A percentile compares a stretch with the other conserved stretches of the same genome.
Conservation (phyloP, 192 early-diverging fungal species). For the Globomyces pollinis-pini region DNA sequence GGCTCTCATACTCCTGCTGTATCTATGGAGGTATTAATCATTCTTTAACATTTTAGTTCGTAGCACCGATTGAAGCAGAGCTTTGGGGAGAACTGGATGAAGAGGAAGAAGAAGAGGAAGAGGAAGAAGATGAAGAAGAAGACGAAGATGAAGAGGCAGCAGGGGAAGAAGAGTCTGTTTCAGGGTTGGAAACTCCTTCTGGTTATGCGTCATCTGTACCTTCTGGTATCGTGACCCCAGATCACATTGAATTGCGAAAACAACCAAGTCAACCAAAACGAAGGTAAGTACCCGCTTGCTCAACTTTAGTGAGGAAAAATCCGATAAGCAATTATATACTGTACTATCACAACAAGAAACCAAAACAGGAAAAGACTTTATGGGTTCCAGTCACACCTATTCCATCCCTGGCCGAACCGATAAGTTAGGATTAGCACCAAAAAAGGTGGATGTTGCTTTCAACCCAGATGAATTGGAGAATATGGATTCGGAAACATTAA, state of each 20-base stretch:
- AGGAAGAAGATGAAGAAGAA: conserved; percentile 47
- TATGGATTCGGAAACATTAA: conserved; percentile 66
- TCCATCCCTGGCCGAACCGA: conserved; percentile 41
- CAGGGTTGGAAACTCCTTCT: conserved; percentile 77
- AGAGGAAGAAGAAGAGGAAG: conserved; percentile 57
- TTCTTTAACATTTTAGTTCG: conserved; percentile 33
- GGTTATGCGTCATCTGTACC: conserved; percentile 57
- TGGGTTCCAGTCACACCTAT: conserved; percentile 92
- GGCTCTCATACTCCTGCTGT: conserved; percentile 47
- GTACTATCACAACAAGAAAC: conserved; percentile 71
- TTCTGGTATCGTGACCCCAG: conserved; percentile 65
- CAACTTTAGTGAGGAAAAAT: no score
- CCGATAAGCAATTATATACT: conserved; percentile 64
- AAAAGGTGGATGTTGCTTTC: conserved; percentile 71
- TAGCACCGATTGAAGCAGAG: conserved; percentile 62
- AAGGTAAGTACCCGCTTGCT: not conserved
- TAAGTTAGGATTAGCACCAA: not conserved
- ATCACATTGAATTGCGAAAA: conserved; percentile 83
- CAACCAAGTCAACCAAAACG: conserved; percentile 18
- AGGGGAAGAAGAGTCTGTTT: conserved; percentile 24
- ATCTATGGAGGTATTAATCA: conserved; percentile 42
- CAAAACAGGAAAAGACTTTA: conserved; percentile 63
- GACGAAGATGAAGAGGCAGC: conserved; percentile 33
- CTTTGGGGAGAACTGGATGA: conserved; percentile 89
- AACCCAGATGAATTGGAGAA: conserved; percentile 83